These are phyloP conservation scores for Oryza longistaminata DNA, from an alignment of 176 grass and related monocot species.

Conservation along the genomic window DNA sequence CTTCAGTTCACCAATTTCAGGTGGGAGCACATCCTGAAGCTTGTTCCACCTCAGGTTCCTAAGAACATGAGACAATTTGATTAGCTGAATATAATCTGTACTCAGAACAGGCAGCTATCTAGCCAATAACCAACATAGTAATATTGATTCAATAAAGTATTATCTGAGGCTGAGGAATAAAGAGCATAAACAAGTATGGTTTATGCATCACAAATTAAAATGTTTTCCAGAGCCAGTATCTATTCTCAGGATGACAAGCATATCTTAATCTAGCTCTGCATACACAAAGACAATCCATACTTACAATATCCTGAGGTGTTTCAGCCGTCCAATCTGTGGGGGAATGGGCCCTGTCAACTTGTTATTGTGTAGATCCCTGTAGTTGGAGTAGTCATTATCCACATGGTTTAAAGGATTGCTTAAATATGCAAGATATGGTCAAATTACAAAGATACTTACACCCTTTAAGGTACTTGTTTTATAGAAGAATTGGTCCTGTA, in stretches of 20 bases:
- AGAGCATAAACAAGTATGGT: background rate
- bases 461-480: background rate
- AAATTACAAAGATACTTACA: slow-evolving; percentile 13
- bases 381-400: slow-evolving; percentile 31
- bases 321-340: slow-evolving; percentile 88
- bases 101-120: slow-evolving; percentile 21
- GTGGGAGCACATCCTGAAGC: slow-evolving; percentile 87
- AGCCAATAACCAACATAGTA: slow-evolving; percentile 6
- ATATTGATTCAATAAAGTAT: slow-evolving; percentile 3
- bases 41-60: slow-evolving; percentile 99
- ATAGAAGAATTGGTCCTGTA: background rate
- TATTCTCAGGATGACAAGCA: background rate
- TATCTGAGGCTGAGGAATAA: background rate
- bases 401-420: background rate
- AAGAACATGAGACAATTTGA: slow-evolving; percentile 10
- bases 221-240: background rate
- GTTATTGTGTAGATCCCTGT: slow-evolving; percentile 98
- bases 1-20: slow-evolving; percentile 93
- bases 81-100: slow-evolving; percentile 36
- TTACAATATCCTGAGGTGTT: slow-evolving; percentile 95
- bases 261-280: background rate
- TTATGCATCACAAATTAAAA: background rate
- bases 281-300: slow-evolving; percentile 38
- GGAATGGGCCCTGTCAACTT: slow-evolving; percentile 96
- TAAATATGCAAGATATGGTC: slow-evolving; percentile 8